A percentile compares a stretch with the other conserved stretches of the same genome.
Conservation (phyloP, 345 rosid genomes). For the Combretum micranthum region DNA sequence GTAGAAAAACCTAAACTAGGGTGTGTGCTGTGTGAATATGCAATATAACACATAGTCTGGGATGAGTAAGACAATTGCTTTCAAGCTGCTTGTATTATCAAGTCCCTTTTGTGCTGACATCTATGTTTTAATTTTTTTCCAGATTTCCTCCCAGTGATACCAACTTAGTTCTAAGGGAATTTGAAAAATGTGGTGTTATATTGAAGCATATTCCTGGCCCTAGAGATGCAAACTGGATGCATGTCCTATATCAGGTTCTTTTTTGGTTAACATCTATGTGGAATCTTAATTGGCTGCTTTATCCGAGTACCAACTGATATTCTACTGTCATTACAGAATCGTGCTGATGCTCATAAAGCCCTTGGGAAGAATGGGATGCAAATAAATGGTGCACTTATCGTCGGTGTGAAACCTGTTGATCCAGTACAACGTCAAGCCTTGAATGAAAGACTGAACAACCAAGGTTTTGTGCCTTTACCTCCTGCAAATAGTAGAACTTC, state of each 20-base stretch:
- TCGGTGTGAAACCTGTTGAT: slow-evolving; percentile 89
- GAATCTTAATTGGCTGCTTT: neutral
- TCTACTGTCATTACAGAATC: slow-evolving; percentile 43
- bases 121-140: slow-evolving; percentile 12
- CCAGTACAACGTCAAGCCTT: slow-evolving; percentile 70
- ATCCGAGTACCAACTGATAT: neutral
- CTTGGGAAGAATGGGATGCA: slow-evolving; percentile 80
- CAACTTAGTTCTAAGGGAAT: slow-evolving; percentile 83
- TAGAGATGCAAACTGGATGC: slow-evolving; percentile 95
- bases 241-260: slow-evolving; percentile 82
- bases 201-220: slow-evolving; percentile 95
- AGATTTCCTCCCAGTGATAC: slow-evolving; percentile 89
- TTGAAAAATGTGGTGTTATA: slow-evolving; percentile 86
- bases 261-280: neutral
- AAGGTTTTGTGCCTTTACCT: slow-evolving; percentile 77
- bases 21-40: too few relatives aligned
- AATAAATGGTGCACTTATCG: slow-evolving; percentile 68
- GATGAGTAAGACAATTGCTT: too few relatives aligned
- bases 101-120: neutral
- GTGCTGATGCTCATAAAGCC: slow-evolving; percentile 88
- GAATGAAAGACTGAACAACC: slow-evolving; percentile 65
- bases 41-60: too few relatives aligned
- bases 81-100: neutral
- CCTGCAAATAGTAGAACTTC: slow-evolving; percentile 41
- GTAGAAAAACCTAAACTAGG: too few relatives aligned